Conservation (phyloP, 805 yeast species). For the Hanseniaspora hatyaiensis region DNA sequence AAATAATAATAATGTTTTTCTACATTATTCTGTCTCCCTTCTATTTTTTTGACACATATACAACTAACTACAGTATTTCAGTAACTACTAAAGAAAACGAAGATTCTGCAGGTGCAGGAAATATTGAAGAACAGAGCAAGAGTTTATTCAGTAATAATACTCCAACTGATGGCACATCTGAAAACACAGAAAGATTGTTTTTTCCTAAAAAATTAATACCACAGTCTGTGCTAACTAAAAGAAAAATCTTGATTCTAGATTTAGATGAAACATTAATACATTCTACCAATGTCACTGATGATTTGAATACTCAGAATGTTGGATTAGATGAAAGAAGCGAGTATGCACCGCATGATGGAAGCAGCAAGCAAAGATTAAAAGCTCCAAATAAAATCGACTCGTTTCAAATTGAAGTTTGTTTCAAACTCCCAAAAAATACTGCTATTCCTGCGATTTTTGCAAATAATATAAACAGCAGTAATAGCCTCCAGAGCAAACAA, state of each 20-base stretch:
- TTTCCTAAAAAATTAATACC: conserved; percentile 37
- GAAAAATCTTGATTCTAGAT: conserved; percentile 72
- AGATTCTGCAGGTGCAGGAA: no score
- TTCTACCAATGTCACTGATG: conserved; percentile 52
- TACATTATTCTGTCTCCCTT: conserved; percentile 10
- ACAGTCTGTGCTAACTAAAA: conserved; percentile 30
- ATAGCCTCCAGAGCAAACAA: conserved; percentile 25
- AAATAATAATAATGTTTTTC: conserved; percentile 5
- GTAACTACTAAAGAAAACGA: no score
- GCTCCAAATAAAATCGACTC: conserved; percentile 3
- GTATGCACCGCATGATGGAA: no score
- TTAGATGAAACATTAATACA: conserved; percentile 92
- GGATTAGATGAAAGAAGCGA: not conserved
- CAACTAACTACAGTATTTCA: not conserved
- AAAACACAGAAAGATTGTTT: conserved; percentile 29
- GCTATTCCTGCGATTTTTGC: conserved; percentile 17
- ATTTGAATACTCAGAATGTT: not conserved
- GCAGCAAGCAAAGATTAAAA: not conserved
- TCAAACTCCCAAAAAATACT: conserved; percentile 10
- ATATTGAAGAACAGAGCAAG: no score
- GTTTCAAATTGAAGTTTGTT: conserved; percentile 11
- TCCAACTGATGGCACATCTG: no score
- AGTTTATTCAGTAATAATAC: no score
- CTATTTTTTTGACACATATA: conserved; percentile 12
- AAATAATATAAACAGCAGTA: conserved; percentile 20